phyloP scores from a whole-genome alignment of 2,329 filamentous ascomycete species.

The Colletotrichum sp. region DNA sequence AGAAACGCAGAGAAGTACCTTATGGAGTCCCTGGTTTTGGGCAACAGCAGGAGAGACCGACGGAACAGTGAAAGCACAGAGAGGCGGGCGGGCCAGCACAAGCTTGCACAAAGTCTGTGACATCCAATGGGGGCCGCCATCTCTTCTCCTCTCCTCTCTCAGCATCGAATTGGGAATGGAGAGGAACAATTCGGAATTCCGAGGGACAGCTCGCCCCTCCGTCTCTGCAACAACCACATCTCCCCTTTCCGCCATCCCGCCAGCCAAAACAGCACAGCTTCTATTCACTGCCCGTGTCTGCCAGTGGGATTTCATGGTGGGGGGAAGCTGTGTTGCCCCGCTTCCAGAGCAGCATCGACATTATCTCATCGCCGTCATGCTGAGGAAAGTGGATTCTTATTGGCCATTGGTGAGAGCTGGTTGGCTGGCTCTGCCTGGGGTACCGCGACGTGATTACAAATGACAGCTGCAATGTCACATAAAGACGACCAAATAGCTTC shows the following conservation, averaged over 20 bases:
- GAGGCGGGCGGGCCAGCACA: neutral
- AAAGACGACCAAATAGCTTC: neutral
- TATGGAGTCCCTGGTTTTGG: slow-evolving; percentile 1
- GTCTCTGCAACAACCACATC: neutral
- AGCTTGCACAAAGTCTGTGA: slow-evolving; percentile 14
- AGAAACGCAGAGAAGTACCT: slow-evolving; percentile 13
- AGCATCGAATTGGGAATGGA: neutral
- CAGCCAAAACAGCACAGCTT: neutral
- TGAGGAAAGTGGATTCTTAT: neutral
- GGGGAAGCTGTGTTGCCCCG: slow-evolving; percentile 5
- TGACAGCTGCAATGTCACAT: neutral
- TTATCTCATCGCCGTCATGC: slow-evolving; percentile 10
- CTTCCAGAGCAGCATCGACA: neutral
- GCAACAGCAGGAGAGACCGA: neutral
- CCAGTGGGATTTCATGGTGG: neutral
- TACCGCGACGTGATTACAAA: slow-evolving; percentile 3
- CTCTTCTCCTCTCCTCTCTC: neutral
- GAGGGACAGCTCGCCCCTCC: slow-evolving; percentile 19
- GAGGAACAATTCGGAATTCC: slow-evolving; percentile 12
- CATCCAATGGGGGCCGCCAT: neutral
- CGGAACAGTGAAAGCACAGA: neutral
- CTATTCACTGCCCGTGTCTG: neutral
- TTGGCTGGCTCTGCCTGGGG: neutral
- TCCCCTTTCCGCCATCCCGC: neutral
- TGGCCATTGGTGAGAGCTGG: neutral